Evolutionary conservation across 495 filamentous ascomycete species (phyloP).

Genomic region (Aspergillus mulundensis): DNA sequence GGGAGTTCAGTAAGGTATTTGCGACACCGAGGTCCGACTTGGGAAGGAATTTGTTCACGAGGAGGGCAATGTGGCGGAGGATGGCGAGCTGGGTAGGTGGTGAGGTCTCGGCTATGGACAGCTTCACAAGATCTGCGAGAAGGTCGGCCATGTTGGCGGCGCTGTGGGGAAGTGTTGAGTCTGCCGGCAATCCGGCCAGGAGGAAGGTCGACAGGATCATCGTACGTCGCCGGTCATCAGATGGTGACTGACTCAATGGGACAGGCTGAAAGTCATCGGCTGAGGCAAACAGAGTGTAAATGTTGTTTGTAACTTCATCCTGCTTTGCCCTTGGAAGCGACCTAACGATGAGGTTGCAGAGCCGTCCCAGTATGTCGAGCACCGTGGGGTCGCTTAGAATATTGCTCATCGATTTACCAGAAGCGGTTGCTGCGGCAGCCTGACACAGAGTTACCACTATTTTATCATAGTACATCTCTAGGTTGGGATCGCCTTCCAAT

Average conservation of each 20-base stretch:
- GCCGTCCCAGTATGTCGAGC: constrained; percentile 59
- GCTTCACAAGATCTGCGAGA: constrained; percentile 39
- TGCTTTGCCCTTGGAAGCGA: constrained; percentile 52
- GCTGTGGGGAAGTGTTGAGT: constrained; percentile 34
- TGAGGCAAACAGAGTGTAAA: constrained; percentile 53
- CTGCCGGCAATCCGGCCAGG: constrained; percentile 53
- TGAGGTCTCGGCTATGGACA: constrained; percentile 30
- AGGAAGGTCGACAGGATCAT: constrained; percentile 61
- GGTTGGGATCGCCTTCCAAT: constrained; percentile 43
- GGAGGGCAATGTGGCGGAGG: constrained; percentile 58
- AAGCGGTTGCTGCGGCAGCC: constrained; percentile 40
- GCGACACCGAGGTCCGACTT: constrained; percentile 38
- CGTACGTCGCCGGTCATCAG: constrained; percentile 38
- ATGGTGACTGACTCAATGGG: constrained; percentile 33
- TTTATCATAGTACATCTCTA: constrained; percentile 57
- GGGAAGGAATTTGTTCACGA: constrained; percentile 64
- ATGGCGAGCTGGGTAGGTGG: constrained; percentile 47
- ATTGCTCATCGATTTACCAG: constrained; percentile 33
- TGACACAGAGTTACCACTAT: constrained; percentile 52
- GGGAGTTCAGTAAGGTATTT: constrained; percentile 28
- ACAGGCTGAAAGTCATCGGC: constrained; percentile 34
- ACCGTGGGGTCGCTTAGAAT: constrained; percentile 52
- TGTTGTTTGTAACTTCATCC: constrained; percentile 47
- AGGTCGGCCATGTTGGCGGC: constrained; percentile 30
- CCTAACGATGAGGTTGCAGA: constrained; percentile 58